phyloP scores from a whole-genome alignment of 2,329 filamentous ascomycete species.

The Fusarium sp. region DNA sequence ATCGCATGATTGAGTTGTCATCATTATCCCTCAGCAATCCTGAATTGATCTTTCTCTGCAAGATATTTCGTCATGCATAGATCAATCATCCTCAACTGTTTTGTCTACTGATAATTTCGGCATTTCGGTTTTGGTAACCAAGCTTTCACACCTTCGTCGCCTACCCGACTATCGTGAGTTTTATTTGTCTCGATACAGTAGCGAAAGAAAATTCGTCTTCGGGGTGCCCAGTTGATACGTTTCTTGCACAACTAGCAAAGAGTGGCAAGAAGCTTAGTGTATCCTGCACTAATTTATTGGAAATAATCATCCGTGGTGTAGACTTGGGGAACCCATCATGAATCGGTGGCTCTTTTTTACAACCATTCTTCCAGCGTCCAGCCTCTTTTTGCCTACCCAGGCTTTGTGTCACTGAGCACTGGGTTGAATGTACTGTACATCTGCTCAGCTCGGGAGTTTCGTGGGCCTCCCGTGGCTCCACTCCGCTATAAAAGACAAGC shows the following conservation, averaged over 20 bases:
- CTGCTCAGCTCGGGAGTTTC: slow-evolving; percentile 31
- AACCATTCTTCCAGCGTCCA: not conserved
- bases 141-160: not conserved
- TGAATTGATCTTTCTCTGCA: not conserved
- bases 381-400: not conserved
- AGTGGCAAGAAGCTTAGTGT: slow-evolving; percentile 4
- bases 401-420: not conserved
- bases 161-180: slow-evolving; percentile 21
- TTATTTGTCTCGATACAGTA: slow-evolving; percentile 4
- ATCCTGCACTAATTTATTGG: slow-evolving; percentile 1
- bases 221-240: slow-evolving; percentile 7
- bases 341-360: slow-evolving; percentile 2
- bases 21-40: slow-evolving; percentile 27
- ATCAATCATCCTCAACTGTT: slow-evolving; percentile 6
- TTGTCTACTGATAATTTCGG: slow-evolving; percentile 9
- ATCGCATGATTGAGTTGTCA: slow-evolving; percentile 25
- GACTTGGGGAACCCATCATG: not conserved
- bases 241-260: slow-evolving; percentile 2
- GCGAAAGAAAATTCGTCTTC: slow-evolving; percentile 19
- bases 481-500: slow-evolving; percentile 25
- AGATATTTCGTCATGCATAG: slow-evolving; percentile 26
- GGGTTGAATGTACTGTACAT: slow-evolving; percentile 23
- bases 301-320: slow-evolving; percentile 9
- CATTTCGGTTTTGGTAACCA: not conserved
- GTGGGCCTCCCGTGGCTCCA: slow-evolving; percentile 27